These are phyloP conservation scores for Raffaelea arxii DNA, from an alignment of 2,329 filamentous ascomycete genomes.

Conservation along the genomic window DNA sequence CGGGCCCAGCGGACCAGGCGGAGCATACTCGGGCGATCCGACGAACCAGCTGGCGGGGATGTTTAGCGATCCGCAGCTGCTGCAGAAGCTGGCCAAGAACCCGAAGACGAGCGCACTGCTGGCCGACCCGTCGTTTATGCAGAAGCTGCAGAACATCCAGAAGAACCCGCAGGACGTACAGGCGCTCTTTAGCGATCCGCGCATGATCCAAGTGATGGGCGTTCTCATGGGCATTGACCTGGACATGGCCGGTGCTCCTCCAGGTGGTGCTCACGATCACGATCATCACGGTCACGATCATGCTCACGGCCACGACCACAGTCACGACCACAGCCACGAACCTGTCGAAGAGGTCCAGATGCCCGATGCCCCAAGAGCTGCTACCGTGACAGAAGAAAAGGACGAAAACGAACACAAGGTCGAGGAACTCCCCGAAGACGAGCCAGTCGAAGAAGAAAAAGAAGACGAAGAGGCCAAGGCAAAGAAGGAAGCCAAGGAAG, in stretches of 20 bases:
- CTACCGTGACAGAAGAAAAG: slow-evolving; percentile 15
- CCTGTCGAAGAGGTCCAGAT: slow-evolving; percentile 67
- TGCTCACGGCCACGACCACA: slow-evolving; percentile 18
- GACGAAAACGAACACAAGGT: slow-evolving; percentile 46
- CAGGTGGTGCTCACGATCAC: slow-evolving; percentile 11
- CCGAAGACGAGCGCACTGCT: slow-evolving; percentile 83
- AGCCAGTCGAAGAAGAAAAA: slow-evolving; percentile 55
- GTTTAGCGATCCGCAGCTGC: slow-evolving; percentile 86
- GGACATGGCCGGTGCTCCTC: slow-evolving; percentile 42
- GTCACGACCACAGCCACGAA: slow-evolving; percentile 22
- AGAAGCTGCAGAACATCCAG: slow-evolving; percentile 73
- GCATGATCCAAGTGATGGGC: slow-evolving; percentile 89
- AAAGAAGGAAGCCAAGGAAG: slow-evolving; percentile 84
- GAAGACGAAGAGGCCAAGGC: slow-evolving; percentile 75
- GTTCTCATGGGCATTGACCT: slow-evolving; percentile 92
- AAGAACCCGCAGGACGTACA: slow-evolving; percentile 71
- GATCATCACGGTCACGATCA: slow-evolving; percentile 12
- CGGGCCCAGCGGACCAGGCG: slow-evolving; percentile 2
- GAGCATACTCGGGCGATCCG: slow-evolving; percentile 17
- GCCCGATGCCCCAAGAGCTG: slow-evolving; percentile 47
- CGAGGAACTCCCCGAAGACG: slow-evolving; percentile 29
- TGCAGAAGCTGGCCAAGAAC: slow-evolving; percentile 85
- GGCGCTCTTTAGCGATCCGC: slow-evolving; percentile 76
- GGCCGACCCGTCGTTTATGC: slow-evolving; percentile 79
- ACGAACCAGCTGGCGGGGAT: slow-evolving; percentile 58